Conservation (phyloP, 73 alveolate species). For the Paramecium caudatum region DNA sequence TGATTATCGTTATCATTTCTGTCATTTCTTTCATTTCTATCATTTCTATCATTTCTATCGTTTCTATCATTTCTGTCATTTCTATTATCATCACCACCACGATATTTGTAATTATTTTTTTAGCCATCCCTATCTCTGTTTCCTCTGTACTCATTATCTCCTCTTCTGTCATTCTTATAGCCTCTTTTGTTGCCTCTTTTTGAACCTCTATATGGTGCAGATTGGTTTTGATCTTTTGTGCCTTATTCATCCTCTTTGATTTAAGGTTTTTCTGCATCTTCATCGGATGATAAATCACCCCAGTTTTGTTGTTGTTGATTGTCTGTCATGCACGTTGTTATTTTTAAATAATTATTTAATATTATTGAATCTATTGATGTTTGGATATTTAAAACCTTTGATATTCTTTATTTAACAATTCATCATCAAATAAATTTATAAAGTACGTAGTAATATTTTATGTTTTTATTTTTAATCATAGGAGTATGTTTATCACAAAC, state of each 20-base stretch:
- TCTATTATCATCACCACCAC: not conserved
- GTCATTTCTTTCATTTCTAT: constrained; percentile 1
- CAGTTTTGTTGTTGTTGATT: not conserved
- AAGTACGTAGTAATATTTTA: too few species aligned
- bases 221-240: not conserved
- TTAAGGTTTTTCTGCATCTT: constrained; percentile 20
- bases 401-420: too few species aligned
- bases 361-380: constrained; percentile 28
- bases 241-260: not conserved
- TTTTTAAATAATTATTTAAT: constrained; percentile 29
- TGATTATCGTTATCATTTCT: constrained; percentile 4
- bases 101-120: not conserved
- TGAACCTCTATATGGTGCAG: not conserved
- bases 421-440: too few species aligned
- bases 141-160: not conserved
- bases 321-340: constrained; percentile 9
- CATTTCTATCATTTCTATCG: not conserved
- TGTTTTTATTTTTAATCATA: too few species aligned
- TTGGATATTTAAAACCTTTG: constrained; percentile 36
- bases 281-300: constrained; percentile 35
- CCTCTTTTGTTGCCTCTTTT: not conserved
- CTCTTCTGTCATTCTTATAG: constrained; percentile 13
- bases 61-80: not conserved
- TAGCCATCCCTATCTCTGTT: not conserved
- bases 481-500: too few species aligned